A percentile compares a stretch with the other conserved stretches of the same genome.
Evolutionary conservation across 306 rosid genomes (phyloP).

Genomic region (Castanopsis chinensis): DNA sequence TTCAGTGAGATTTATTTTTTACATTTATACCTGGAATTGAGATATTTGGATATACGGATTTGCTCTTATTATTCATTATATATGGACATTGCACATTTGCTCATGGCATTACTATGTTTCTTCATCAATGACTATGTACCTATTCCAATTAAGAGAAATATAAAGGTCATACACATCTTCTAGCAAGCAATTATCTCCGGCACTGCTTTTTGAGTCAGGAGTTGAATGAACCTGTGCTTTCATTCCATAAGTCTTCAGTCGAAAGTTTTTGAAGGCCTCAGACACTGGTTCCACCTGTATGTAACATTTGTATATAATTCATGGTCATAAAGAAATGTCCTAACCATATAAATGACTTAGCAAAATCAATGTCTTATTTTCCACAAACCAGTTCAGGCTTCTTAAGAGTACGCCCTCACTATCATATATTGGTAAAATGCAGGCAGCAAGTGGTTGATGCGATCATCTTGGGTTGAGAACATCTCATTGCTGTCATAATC

Average conservation of each 20-base stretch:
- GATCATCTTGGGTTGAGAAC: conserved; percentile 48
- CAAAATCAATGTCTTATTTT: not conserved
- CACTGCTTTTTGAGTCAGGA: conserved; percentile 69
- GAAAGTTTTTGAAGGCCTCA: conserved; percentile 78
- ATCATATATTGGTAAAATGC: conserved; percentile 61
- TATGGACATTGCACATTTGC: not conserved
- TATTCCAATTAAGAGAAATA: not conserved
- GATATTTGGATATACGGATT: not conserved
- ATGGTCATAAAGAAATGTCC: not conserved
- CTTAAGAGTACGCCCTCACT: conserved; percentile 81
- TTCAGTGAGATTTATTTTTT: not conserved
- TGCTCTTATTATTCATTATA: not conserved
- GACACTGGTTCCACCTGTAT: conserved; percentile 74
- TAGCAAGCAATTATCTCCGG: conserved; percentile 8
- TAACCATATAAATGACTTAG: not conserved
- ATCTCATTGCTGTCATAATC: conserved; percentile 62
- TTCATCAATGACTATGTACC: not conserved
- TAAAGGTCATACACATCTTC: not conserved
- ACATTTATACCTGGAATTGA: not conserved
- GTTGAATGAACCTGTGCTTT: conserved; percentile 74
- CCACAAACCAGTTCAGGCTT: conserved; percentile 78
- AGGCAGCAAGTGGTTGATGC: conserved; percentile 81
- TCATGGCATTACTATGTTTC: not conserved
- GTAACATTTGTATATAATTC: conserved; percentile 7
- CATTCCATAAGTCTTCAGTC: conserved; percentile 62